Evolutionary conservation across 2,329 filamentous ascomycete species (phyloP), one percentile per base, ranked within the genome.

Genomic region (Rhexocercosporidium sp.): DNA sequence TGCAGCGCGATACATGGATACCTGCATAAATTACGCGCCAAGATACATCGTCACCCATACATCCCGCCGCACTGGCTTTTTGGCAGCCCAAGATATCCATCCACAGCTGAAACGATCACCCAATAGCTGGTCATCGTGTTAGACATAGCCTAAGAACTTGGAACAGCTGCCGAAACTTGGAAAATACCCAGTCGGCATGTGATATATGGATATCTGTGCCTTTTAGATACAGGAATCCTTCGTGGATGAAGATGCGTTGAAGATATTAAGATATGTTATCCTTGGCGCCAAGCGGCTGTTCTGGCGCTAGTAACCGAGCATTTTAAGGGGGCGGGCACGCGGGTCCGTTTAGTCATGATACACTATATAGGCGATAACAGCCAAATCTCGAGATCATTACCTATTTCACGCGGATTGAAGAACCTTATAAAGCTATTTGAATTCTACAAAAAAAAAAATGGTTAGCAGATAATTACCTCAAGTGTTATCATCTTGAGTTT

Each of bases 131-230:
- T 22, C 25, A 22, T 20, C 7, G 25, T 4, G 27, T 37, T 39
- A 62, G 27, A 51, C 44, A 53, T 51, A 16, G 27, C 27, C 29
- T 46, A 14, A 39, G 59, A 62, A 51, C 59, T 62, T 51, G 59
- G 46, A 51, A 51, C n/a, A 27, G 18, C 29, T 25, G 29, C 20
- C 29, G 20, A 51, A 51, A 62, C 31, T 51, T 51, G 25, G 44
- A 51, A 51, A 31, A 46, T 51, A 22, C 59, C 59, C 59, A 51
- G 41, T 51, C 14, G 29, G 29, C 59, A 51, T 62, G 59, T 59
- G 56, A 44, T 44, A 12, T 29, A n/a, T 20, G 4, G 4, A n/a
- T 22, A 34, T 27, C 6, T 12, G 3, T 51, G 9, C 27, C 12
- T 27, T 34, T 1, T 3, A n/a, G 20, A n/a, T 22, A 34, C n/a